A percentile compares a stretch with the other conserved stretches of the same genome.
Evolutionary conservation across 495 filamentous ascomycete species (phyloP).

Genomic region (Jackrogersella multiformis): DNA sequence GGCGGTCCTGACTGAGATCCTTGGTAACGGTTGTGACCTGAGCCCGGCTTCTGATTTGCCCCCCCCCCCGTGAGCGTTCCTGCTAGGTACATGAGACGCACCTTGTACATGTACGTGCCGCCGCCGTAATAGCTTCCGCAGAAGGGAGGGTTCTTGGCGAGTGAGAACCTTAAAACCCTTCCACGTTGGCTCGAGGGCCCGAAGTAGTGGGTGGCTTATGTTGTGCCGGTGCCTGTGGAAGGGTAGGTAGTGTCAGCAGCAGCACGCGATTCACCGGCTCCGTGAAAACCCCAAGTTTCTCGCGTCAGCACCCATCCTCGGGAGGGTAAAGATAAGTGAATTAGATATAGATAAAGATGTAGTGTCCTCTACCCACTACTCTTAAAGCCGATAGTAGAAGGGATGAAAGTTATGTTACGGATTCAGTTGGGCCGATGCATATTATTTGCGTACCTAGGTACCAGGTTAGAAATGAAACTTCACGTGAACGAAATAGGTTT

Average conservation of each 20-base stretch:
- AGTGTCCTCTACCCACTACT: conserved; percentile 1
- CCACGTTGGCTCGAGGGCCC: conserved; percentile 38
- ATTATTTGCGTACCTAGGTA: too few species aligned
- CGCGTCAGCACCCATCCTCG: conserved; percentile 43
- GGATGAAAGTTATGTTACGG: not conserved
- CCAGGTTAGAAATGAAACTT: not conserved
- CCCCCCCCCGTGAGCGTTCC: conserved; percentile 11
- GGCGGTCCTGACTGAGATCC: conserved; percentile 33
- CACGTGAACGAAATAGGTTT: not conserved
- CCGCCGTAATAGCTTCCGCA: conserved; percentile 38
- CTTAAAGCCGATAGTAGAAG: conserved; percentile 12
- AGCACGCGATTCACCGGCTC: conserved; percentile 36
- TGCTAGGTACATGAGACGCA: conserved; percentile 26
- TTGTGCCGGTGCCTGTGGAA: conserved; percentile 35
- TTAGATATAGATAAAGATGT: conserved; percentile 9
- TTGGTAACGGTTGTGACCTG: conserved; percentile 42
- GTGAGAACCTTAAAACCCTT: conserved; percentile 42
- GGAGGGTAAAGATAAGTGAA: conserved; percentile 13
- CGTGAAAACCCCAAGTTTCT: conserved; percentile 37
- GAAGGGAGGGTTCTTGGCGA: conserved; percentile 36
- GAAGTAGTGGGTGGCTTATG: conserved; percentile 42
- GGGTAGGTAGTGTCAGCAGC: conserved; percentile 37
- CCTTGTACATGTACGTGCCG: conserved; percentile 39
- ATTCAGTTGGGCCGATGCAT: too few species aligned
- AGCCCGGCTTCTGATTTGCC: conserved; percentile 31